Evolutionary conservation across 2,329 filamentous ascomycete genomes (phyloP), one percentile per base, ranked within the genome.

Genomic region (Dactylellina sp.): DNA sequence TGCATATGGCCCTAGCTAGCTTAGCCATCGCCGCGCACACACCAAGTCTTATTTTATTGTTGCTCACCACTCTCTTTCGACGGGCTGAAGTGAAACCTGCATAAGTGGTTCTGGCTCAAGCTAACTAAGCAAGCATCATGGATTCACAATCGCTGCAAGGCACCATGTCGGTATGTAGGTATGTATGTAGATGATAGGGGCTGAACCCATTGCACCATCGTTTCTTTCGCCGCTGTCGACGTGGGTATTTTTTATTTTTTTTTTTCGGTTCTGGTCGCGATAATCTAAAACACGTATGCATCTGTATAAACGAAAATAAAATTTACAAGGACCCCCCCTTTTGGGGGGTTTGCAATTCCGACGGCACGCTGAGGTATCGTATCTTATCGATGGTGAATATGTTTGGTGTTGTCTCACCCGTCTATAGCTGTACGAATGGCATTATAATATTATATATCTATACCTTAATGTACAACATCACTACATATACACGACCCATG

Each of bases 11-110:
- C n/a, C n/a, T n/a, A n/a, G n/a, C n/a, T n/a, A n/a, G n/a, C n/a
- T n/a, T n/a, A n/a, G n/a, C n/a, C n/a, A n/a, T n/a, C n/a, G n/a
- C n/a, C n/a, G n/a, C 9, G 28, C 28, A 32, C 28, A 32, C 28
- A 32, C 28, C 28, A 32, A 5, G 28, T 32, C 9, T 32, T n/a
- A n/a, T n/a, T 32, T 32, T 32, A 4, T 4, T 32, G 28, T 4
- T 32, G 28, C 9, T 32, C 28, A 32, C 28, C 4, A 32, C 9
- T 32, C 28, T 5, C 4, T 32, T 9, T 32, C 28, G 28, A 42
- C 60, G 50, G 66, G 68, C 60, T 72, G 68, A 72, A 72, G 24
- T 72, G 68, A 72, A 72, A 72, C 68, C 56, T 72, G 68, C 66
- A 71, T 56, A 44, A 53, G 28, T 32, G 37, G 49, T 64, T 56